Conservation (phyloP, 768 basidiomycete genomes). For the Leccinum fibrillosum region DNA sequence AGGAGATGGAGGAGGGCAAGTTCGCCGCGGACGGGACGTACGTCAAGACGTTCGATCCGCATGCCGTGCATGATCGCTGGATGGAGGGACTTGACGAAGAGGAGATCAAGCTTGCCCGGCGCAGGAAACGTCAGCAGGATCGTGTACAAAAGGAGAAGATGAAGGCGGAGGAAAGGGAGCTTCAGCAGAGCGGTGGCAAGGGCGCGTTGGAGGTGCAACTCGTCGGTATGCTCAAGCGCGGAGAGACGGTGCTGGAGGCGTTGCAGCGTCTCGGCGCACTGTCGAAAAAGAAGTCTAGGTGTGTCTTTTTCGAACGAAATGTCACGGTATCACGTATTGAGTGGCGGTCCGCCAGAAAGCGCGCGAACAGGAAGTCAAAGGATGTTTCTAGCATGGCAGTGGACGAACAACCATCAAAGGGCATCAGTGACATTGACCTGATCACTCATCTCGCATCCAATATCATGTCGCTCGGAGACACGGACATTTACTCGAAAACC, state of each 20-base stretch:
- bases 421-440: conserved; percentile 60
- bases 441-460: conserved; percentile 87
- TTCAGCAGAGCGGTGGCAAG: conserved; percentile 65
- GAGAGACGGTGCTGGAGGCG: conserved; percentile 89
- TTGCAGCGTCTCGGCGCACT: conserved; percentile 76
- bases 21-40: conserved; percentile 93
- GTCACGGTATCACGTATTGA: not conserved
- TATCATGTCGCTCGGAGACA: conserved; percentile 82
- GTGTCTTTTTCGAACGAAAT: conserved; percentile 2
- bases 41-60: conserved; percentile 81
- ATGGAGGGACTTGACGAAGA: conserved; percentile 86
- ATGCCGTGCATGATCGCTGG: conserved; percentile 93
- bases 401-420: conserved; percentile 40
- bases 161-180: conserved; percentile 70
- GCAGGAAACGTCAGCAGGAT: conserved; percentile 73
- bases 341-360: conserved; percentile 13
- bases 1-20: conserved; percentile 98
- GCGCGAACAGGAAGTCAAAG: conserved; percentile 34
- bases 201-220: conserved; percentile 63
- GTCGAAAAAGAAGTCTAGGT: conserved; percentile 47
- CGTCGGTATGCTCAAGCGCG: conserved; percentile 74
- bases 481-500: conserved; percentile 81
- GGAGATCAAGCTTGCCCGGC: conserved; percentile 80
- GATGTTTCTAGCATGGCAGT: conserved; percentile 43
- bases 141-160: conserved; percentile 66